Evolutionary conservation across 257 asterid genomes (phyloP), one percentile per base, ranked within the genome.

Genomic region (Leptodermis oblonga): DNA sequence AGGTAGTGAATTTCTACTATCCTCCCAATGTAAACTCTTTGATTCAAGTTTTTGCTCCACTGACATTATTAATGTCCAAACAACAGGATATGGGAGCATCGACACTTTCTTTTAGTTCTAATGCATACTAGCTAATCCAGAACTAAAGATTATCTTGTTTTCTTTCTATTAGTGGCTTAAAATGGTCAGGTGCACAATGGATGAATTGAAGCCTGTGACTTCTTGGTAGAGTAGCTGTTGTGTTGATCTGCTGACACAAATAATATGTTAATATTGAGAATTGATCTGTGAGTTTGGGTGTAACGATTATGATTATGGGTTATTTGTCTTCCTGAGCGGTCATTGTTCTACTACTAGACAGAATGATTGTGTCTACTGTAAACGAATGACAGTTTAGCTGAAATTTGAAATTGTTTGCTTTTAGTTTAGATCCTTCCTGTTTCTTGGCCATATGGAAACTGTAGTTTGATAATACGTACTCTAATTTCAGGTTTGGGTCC

Each of bases 401-500:
- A 51, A 67, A 33, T 49, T n/a, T 23, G 33, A 5, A 36, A 11
- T 52, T 67, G 42, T 43, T 5, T 65, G 42, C 28, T 28, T 43
- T n/a, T 62, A 45, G 42, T 25, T 60, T 60, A 9, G 4, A 42
- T 45, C 45, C 13, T 36, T 51, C n/a, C 11, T 53, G 33, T 55
- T 17, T 62, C 23, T 62, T 26, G 34, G 12, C 66, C 36, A 17
- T 25, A 13, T 65, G 25, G 7, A 10, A 49, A 34, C 20, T 25
- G 48, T 1, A 46, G 8, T 65, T 33, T 46, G 28, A n/a, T n/a
- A n/a, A 5, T 14, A 4, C 26, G 3, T 62, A 13, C n/a, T 26
- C 3, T 12, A 48, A 42, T 60, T 39, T 73, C 81, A 93, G 98
- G 98, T 79, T 77, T 93, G 75, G 98, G 98, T 69, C 98, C 98